phyloP scores from a whole-genome alignment of 306 rosid species.

The Prunus fruticosa region DNA sequence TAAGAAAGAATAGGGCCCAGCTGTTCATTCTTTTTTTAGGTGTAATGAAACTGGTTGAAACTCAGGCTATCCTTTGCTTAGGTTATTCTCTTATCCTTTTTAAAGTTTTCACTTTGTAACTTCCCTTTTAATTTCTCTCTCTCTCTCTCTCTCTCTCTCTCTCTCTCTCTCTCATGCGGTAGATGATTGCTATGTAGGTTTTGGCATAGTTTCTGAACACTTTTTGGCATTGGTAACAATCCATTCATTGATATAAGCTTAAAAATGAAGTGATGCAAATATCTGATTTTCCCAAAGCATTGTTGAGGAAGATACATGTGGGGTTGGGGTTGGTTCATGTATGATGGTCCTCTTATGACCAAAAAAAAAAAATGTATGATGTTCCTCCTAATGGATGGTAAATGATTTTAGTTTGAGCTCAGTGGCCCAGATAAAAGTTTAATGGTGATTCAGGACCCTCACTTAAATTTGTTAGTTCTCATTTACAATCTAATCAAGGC shows the following conservation, averaged over 20 bases:
- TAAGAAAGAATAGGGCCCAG: slow-evolving; percentile 2
- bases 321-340: neutral
- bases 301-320: neutral
- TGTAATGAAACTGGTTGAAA: slow-evolving; percentile 16
- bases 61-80: slow-evolving; percentile 7
- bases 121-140: neutral
- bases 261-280: neutral
- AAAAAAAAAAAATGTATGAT: neutral
- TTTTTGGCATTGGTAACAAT: neutral
- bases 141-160: neutral
- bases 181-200: neutral
- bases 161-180: neutral
- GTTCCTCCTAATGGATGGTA: neutral
- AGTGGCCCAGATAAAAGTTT: neutral
- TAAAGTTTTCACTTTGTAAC: neutral
- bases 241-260: neutral
- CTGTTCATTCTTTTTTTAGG: neutral
- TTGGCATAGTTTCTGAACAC: neutral
- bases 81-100: slow-evolving; percentile 1
- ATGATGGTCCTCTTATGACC: too few relatives aligned
- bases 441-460: neutral
- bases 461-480: neutral
- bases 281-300: neutral
- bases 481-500: neutral
- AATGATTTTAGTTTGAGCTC: neutral